Conservation (phyloP, 805 yeast genomes). For the Saturnispora galanensis region DNA sequence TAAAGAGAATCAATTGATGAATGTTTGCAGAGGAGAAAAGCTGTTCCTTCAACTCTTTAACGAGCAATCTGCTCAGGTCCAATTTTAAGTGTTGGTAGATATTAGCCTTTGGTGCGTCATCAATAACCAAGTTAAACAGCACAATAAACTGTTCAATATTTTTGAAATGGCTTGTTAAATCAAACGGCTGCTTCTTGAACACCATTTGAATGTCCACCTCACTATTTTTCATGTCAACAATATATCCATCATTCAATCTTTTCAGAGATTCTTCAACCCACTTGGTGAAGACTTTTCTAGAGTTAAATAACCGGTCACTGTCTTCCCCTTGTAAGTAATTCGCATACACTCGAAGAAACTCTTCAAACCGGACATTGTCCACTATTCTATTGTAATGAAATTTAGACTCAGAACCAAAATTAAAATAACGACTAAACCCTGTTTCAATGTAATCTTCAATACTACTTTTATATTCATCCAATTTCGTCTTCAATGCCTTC, state of each 20-base stretch:
- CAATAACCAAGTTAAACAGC: constrained; percentile 17
- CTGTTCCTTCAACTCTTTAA: constrained; percentile 15
- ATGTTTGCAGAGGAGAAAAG: constrained; percentile 20
- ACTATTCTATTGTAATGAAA: constrained; percentile 8
- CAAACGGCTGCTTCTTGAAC: not conserved
- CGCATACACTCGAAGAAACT: constrained; percentile 14
- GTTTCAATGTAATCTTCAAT: constrained; percentile 9
- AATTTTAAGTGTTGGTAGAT: constrained; percentile 14
- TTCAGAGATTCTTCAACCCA: constrained; percentile 16
- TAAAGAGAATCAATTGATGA: constrained; percentile 20
- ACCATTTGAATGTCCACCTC: too few relatives aligned
- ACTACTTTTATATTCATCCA: constrained; percentile 5
- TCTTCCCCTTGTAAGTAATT: constrained; percentile 6
- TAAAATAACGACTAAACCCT: constrained; percentile 3
- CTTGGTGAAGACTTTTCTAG: constrained; percentile 17
- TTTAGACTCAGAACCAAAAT: constrained; percentile 10
- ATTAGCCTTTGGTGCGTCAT: constrained; percentile 5
- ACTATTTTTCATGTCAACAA: too few relatives aligned
- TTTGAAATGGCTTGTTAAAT: constrained; percentile 8
- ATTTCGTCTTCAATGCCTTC: constrained; percentile 11
- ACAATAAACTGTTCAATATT: constrained; percentile 16
- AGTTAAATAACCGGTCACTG: constrained; percentile 14
- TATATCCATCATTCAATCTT: constrained; percentile 12
- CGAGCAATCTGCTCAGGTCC: constrained; percentile 14
- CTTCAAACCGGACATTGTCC: constrained; percentile 13